Conservation (phyloP, 1,139 yeast species). For the Geotrichum bryndzae region DNA sequence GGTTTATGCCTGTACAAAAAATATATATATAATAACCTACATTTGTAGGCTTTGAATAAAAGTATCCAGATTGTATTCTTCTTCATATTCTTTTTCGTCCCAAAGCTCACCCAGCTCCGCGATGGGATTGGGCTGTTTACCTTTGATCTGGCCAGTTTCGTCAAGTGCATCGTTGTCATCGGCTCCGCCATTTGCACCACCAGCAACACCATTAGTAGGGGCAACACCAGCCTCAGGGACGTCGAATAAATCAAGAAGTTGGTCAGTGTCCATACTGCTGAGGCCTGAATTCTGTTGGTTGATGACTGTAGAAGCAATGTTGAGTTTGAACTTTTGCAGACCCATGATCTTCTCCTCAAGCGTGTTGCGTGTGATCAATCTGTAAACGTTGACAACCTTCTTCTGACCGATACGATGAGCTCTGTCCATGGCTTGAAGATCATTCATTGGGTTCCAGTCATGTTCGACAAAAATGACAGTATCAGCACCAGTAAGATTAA, state of each 20-base stretch:
- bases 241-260: slow-evolving; percentile 82
- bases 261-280: slow-evolving; percentile 94
- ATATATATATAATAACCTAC: slow-evolving; percentile 4
- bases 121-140: slow-evolving; percentile 52
- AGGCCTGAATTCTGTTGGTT: slow-evolving; percentile 95
- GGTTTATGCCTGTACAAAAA: background rate
- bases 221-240: slow-evolving; percentile 49
- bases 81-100: slow-evolving; percentile 95
- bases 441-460: slow-evolving; percentile 99
- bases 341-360: slow-evolving; percentile 98
- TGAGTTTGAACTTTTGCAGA: slow-evolving; percentile 92
- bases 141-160: slow-evolving; percentile 56
- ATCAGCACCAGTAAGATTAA: slow-evolving; percentile 96
- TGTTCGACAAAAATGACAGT: slow-evolving; percentile 98
- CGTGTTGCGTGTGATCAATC: slow-evolving; percentile 87
- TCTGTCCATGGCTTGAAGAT: slow-evolving; percentile 98
- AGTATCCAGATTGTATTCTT: slow-evolving; percentile 88
- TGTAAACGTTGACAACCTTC: slow-evolving; percentile 91
- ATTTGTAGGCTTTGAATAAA: slow-evolving; percentile 71
- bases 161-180: slow-evolving; percentile 37
- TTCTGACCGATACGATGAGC: slow-evolving; percentile 98
- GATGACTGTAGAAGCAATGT: slow-evolving; percentile 91
- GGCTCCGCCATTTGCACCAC: slow-evolving; percentile 23
- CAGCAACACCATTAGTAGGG: slow-evolving; percentile 37
- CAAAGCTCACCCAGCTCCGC: slow-evolving; percentile 91